Base-by-base conservation (phyloP, 768 basidiomycete genomes). In the Rhizopogon roseolus region DNA sequence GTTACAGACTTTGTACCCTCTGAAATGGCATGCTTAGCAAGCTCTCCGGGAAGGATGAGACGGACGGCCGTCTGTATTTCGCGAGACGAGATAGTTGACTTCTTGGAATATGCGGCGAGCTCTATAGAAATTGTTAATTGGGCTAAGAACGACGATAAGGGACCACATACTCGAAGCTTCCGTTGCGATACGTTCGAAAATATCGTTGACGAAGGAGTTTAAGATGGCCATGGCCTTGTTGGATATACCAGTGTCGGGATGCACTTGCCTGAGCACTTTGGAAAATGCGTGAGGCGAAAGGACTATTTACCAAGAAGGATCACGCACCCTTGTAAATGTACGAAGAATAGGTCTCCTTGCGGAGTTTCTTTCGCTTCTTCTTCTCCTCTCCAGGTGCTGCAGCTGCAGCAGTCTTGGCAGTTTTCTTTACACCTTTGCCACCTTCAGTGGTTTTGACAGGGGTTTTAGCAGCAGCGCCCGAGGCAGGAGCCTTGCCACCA, bases 171-270 rank as follows among this genome's bases (percentile, higher is more conserved):
- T 93, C 53, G 91, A 92, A 38, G 91, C 92, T 67, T 94, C 92
- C 0, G 87, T 84, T 10, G 91, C 91, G 63, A 94, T 92, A n/a
- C 91, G 89, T 67, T 93, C 91, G 60, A 93, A 93, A 60, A 93
- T 96, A 63, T 97, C 93, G 64, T 94, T 94, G 65, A 97, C 93
- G 67, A 97, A 97, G 54, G 88, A 91, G 80, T 96, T 96, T 54
- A 97, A 74, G 67, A 97, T 95, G 56, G 93, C 89, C 92, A 96
- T 95, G 19, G 93, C 93, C 80, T 96, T 96, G 85, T 97, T 98
- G 52, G 94, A 95, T 76, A 98, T 98, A 86, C 95, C 96, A 49
- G 93, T 98, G 67, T 98, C 96, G 49, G 95, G 93, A 78, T 98
- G 96, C 55, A 98, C 95, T 77, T 98, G 93, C 75, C 92, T 93